Evolutionary conservation across 176 grass and related monocot genomes (phyloP).

Genomic region (Lolium perenne): DNA sequence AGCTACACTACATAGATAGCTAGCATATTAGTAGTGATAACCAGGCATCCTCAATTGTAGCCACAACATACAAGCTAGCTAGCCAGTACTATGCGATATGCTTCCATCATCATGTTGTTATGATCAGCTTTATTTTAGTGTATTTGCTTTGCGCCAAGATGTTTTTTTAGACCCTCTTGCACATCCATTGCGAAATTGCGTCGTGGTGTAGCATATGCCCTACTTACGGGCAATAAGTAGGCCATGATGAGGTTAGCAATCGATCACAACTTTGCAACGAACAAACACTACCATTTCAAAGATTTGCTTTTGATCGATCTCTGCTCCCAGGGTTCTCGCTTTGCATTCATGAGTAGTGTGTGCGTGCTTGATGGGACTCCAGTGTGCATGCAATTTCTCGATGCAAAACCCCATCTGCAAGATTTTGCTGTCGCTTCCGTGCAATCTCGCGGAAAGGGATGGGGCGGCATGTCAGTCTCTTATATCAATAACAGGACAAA

Average conservation of each 20-base stretch:
- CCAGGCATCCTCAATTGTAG: not conserved
- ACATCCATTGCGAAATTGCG: not conserved
- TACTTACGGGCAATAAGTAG: slow-evolving; percentile 30
- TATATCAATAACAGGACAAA: slow-evolving; percentile 22
- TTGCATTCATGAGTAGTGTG: slow-evolving; percentile 28
- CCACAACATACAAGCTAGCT: not conserved
- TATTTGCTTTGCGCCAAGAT: not conserved
- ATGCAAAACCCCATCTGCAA: slow-evolving; percentile 24
- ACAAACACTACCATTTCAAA: slow-evolving; percentile 38
- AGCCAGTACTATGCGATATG: not conserved
- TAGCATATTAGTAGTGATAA: not conserved
- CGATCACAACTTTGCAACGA: slow-evolving; percentile 51
- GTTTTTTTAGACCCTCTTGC: not conserved
- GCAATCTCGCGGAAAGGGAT: slow-evolving; percentile 38
- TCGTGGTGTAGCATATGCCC: not conserved
- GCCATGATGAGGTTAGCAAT: slow-evolving; percentile 42
- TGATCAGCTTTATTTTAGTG: not conserved
- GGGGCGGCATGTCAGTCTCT: slow-evolving; percentile 27
- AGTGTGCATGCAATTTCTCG: slow-evolving; percentile 22
- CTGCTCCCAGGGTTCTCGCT: slow-evolving; percentile 14
- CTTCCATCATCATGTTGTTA: not conserved
- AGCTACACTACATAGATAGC: not conserved
- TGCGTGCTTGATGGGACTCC: slow-evolving; percentile 1
- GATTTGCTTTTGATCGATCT: slow-evolving; percentile 30
- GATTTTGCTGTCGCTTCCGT: slow-evolving; percentile 37